Evolutionary conservation across 2,329 filamentous ascomycete genomes (phyloP).

Genomic region (Talaromyces sp.): DNA sequence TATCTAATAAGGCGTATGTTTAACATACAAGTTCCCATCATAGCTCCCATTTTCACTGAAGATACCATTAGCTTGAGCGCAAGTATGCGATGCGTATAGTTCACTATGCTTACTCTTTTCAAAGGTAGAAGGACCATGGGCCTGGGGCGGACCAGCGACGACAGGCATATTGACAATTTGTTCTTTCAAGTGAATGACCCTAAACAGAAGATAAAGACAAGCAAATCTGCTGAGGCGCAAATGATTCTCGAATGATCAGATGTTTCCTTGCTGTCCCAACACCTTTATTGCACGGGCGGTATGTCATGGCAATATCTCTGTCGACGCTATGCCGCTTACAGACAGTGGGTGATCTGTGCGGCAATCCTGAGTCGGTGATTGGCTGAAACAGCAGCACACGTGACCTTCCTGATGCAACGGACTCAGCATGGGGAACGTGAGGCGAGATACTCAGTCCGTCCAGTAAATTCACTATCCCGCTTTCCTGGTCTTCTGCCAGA

Average conservation of each 20-base stretch:
- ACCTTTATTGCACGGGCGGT: conserved; percentile 11
- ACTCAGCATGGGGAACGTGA: conserved; percentile 10
- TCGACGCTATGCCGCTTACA: neutral
- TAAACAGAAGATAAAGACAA: neutral
- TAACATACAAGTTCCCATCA: conserved; percentile 95
- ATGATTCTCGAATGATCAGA: conserved; percentile 1
- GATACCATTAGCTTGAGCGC: conserved; percentile 25
- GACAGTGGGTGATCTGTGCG: neutral
- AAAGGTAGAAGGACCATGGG: conserved; percentile 63
- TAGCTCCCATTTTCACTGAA: conserved; percentile 92
- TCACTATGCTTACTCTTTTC: conserved; percentile 63
- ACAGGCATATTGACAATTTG: conserved; percentile 51
- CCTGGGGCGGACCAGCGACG: conserved; percentile 54
- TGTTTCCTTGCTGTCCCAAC: conserved; percentile 5
- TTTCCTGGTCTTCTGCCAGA: conserved; percentile 3
- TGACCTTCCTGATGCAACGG: conserved; percentile 8
- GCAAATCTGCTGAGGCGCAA: conserved; percentile 7
- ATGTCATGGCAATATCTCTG: neutral
- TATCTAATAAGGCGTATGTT: too few species aligned
- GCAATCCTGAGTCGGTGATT: neutral
- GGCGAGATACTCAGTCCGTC: conserved; percentile 13
- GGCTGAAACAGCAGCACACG: neutral
- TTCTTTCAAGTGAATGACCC: neutral
- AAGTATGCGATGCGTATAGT: neutral
- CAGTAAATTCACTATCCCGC: conserved; percentile 13